Evolutionary conservation across 495 filamentous ascomycete genomes (phyloP).

Genomic region (Penicillium parvum): DNA sequence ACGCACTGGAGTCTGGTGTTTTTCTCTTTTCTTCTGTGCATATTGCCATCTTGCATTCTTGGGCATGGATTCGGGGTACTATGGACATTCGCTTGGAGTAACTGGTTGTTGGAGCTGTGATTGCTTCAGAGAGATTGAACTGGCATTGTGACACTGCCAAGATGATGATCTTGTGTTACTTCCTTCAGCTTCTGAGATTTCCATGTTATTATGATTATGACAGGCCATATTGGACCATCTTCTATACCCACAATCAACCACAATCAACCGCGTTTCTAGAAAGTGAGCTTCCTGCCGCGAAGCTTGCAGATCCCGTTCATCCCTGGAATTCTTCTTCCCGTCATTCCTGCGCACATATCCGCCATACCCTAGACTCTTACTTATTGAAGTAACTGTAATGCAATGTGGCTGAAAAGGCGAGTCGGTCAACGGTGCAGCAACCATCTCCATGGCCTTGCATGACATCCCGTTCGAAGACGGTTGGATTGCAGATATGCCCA

Average conservation of each 20-base stretch:
- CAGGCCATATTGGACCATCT: too few relatives aligned
- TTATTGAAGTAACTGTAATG: neutral
- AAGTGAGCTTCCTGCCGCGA: slow-evolving; percentile 1
- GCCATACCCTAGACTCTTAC: too few relatives aligned
- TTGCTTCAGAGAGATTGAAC: neutral
- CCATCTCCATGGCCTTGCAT: neutral
- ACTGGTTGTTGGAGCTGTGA: neutral
- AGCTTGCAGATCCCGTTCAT: slow-evolving; percentile 9
- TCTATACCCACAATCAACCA: too few relatives aligned
- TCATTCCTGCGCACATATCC: too few relatives aligned
- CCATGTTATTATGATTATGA: neutral
- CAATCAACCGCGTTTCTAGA: too few relatives aligned
- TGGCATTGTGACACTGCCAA: slow-evolving; percentile 5
- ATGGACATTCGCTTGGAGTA: slow-evolving; percentile 4
- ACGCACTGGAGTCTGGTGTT: neutral
- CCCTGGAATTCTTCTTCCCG: slow-evolving; percentile 6
- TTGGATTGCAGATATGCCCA: neutral
- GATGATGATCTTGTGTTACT: neutral
- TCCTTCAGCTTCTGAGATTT: neutral
- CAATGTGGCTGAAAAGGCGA: neutral
- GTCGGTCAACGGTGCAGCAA: slow-evolving; percentile 11
- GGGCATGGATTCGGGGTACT: neutral
- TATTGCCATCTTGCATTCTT: neutral
- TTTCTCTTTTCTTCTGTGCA: slow-evolving; percentile 3
- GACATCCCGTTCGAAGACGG: neutral